Percentiles rank a stretch among this genome's conserved stretches.
phyloP scores from a whole-genome alignment of 176 grass and related monocot genomes.

The Alopecurus myosuroides region DNA sequence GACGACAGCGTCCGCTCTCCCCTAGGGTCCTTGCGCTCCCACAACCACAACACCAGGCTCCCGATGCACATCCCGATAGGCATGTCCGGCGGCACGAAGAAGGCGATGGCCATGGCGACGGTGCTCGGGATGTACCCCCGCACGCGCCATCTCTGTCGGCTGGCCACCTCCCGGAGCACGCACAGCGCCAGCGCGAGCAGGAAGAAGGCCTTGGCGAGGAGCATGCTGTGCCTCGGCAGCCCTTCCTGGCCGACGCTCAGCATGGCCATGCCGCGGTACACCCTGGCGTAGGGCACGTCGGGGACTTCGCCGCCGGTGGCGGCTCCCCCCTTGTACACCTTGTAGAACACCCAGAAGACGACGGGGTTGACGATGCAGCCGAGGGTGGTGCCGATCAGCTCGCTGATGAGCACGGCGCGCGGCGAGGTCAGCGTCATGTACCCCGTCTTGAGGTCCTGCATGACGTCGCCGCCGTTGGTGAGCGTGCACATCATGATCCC shows the following conservation, averaged over 20 bases:
- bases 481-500: constrained; percentile 45
- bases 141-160: not conserved
- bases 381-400: constrained; percentile 36
- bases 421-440: constrained; percentile 62
- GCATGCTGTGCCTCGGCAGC: constrained; percentile 35
- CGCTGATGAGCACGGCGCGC: constrained; percentile 47
- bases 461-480: constrained; percentile 29
- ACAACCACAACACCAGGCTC: constrained; percentile 35
- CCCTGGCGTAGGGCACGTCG: constrained; percentile 39
- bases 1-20: constrained; percentile 7
- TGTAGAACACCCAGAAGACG: constrained; percentile 60
- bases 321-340: constrained; percentile 13
- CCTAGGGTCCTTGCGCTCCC: constrained; percentile 3
- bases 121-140: constrained; percentile 41
- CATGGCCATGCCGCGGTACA: constrained; percentile 58
- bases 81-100: constrained; percentile 39
- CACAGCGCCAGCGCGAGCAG: constrained; percentile 13
- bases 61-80: constrained; percentile 56
- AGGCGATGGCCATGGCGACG: constrained; percentile 44
- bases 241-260: constrained; percentile 29
- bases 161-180: constrained; percentile 19
- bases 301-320: not conserved
- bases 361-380: constrained; percentile 49
- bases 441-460: constrained; percentile 52
- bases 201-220: constrained; percentile 36